Conservation (phyloP, 169 alveolate species). For the Plasmodium fragile region DNA sequence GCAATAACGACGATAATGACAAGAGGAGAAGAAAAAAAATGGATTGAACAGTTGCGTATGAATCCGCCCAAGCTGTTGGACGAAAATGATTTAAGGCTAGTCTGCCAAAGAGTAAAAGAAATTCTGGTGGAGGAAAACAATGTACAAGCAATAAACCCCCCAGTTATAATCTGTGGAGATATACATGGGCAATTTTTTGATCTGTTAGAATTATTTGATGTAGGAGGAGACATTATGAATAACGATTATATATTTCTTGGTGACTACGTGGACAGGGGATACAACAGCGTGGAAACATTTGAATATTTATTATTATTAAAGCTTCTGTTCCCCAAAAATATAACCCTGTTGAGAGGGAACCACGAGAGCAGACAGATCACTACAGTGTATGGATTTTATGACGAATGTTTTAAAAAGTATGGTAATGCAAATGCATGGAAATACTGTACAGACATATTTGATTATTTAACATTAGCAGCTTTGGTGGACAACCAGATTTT, state of each 20-base stretch:
- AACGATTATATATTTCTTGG: conserved; percentile 98
- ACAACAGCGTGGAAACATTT: conserved; percentile 98
- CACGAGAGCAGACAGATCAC: conserved; percentile 99
- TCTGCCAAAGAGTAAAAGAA: conserved; percentile 97
- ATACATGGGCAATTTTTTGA: conserved; percentile 98
- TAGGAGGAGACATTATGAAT: conserved; percentile 89
- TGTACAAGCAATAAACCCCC: conserved; percentile 97
- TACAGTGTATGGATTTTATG: conserved; percentile 99
- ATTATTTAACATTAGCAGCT: conserved; percentile 97
- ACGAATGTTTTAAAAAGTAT: conserved; percentile 99
- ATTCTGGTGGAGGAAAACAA: conserved; percentile 97
- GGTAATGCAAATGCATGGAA: conserved; percentile 99
- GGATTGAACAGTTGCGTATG: conserved; percentile 93
- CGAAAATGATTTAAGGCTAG: conserved; percentile 95
- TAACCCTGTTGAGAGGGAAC: conserved; percentile 98
- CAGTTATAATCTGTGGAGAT: conserved; percentile 99
- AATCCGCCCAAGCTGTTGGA: conserved; percentile 93
- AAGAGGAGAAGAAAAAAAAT: conserved; percentile 91
- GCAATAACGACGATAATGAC: conserved; percentile 25
- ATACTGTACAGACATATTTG: conserved; percentile 98
- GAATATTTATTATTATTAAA: conserved; percentile 96
- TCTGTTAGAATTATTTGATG: conserved; percentile 94
- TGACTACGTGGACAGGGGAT: conserved; percentile 99
- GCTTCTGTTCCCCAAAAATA: conserved; percentile 97
- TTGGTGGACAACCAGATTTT: conserved; percentile 96